Evolutionary conservation across 2,329 filamentous ascomycete genomes (phyloP), one percentile per base, ranked within the genome.

Genomic region (Xylariales sp.): DNA sequence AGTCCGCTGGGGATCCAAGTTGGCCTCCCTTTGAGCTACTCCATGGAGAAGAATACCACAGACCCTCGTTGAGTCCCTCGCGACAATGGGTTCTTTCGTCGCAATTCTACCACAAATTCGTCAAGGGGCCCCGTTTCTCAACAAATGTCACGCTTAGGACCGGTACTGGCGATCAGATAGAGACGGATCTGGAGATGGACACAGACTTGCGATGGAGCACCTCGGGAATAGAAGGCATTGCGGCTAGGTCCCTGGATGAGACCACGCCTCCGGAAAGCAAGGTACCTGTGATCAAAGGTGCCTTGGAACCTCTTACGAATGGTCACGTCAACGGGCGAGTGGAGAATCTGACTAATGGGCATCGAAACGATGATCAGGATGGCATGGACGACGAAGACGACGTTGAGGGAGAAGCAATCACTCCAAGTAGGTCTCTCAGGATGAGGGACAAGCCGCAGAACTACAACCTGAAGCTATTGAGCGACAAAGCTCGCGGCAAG

Each of bases 381-480:
- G 44, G 50, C 16, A 44, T 51, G 25, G 60, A 60, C 10, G 58
- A 58, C 12, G 53, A 54, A 4, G 53, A 58, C 3, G 62, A 68
- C 25, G 60, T 64, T 5, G 70, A 71, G 20, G 72, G 73, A 25
- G 66, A 69, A 19, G 71, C 74, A 14, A 60, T 65, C 11, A 78
- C 74, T 2, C 74, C 74, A 0, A 74, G 66, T 40, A 68, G 75
- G 44, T 70, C 71, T 2, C 57, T 77, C 14, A 68, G 76, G 31
- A 60, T 63, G 12, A 68, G 76, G 39, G 66, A 59, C 14, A 63
- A 63, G 31, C 70, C 68, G 42, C 72, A 73, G 45, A 67, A 69
- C 16, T 82, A 82, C 53, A 82, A 82, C 48, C 57, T 82, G 27
- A 81, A 79, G 53, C 63, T 72, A 10, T 60, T 82, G 12, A 80